These are phyloP conservation scores for Pezicula rhizophila DNA, from an alignment of 2,329 filamentous ascomycete species.

Conservation along the genomic window DNA sequence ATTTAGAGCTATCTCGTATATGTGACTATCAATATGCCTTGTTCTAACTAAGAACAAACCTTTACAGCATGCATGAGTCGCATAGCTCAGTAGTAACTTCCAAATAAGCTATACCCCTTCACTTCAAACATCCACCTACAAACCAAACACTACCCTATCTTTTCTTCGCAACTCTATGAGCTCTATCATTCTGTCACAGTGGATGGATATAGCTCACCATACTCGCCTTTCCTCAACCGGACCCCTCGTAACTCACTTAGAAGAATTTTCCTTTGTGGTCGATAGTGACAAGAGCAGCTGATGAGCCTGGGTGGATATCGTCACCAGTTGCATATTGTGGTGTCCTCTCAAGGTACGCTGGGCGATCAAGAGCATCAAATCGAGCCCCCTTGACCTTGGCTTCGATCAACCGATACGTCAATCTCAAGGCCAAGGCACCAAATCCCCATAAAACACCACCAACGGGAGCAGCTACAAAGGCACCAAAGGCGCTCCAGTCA, in stretches of 20 bases:
- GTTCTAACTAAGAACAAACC: too few relatives aligned
- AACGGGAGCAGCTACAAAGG: slow-evolving; percentile 73
- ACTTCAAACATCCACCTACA: too few relatives aligned
- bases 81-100: too few relatives aligned
- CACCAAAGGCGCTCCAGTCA: slow-evolving; percentile 79
- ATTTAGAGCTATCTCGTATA: too few relatives aligned
- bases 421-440: slow-evolving; percentile 52
- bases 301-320: slow-evolving; percentile 15
- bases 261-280: slow-evolving; percentile 28
- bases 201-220: not conserved
- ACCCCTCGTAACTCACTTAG: slow-evolving; percentile 7
- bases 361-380: slow-evolving; percentile 64
- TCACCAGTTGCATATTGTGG: slow-evolving; percentile 24
- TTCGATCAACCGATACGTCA: slow-evolving; percentile 50
- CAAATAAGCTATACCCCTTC: too few relatives aligned
- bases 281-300: slow-evolving; percentile 18
- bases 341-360: slow-evolving; percentile 23
- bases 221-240: not conserved
- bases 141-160: not conserved
- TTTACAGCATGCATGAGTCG: too few relatives aligned
- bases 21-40: too few relatives aligned
- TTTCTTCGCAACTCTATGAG: not conserved
- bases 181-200: not conserved
- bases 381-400: slow-evolving; percentile 52
- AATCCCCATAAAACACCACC: slow-evolving; percentile 69